Conservation (phyloP, 495 filamentous ascomycete genomes). For the Astrothelium subdiscretum region DNA sequence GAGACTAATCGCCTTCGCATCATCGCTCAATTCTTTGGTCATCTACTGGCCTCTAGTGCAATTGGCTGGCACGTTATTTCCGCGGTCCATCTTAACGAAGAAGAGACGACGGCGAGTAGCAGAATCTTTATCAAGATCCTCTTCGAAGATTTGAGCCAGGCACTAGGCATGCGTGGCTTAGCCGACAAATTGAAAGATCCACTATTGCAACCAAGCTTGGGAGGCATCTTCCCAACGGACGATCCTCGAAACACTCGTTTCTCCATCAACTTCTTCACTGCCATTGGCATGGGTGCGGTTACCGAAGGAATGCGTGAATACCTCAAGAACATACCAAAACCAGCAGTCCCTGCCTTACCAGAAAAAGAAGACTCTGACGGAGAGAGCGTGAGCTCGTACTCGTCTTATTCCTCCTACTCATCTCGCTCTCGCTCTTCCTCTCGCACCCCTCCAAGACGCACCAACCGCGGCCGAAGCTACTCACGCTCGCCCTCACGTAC, state of each 20-base stretch:
- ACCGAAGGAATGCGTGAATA: conserved; percentile 92
- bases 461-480: not conserved
- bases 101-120: conserved; percentile 88
- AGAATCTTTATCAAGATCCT: conserved; percentile 98
- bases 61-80: conserved; percentile 86
- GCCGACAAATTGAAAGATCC: conserved; percentile 66
- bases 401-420: conserved; percentile 24
- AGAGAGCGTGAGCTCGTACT: conserved; percentile 33
- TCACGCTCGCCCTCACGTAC: conserved; percentile 9
- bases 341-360: conserved; percentile 56
- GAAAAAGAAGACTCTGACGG: conserved; percentile 29
- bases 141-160: conserved; percentile 83
- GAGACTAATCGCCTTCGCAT: conserved; percentile 91
- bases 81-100: conserved; percentile 80
- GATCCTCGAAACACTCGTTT: conserved; percentile 85
- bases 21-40: conserved; percentile 88
- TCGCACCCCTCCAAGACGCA: conserved; percentile 4
- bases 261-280: conserved; percentile 98
- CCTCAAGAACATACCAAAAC: conserved; percentile 74
- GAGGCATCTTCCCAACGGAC: conserved; percentile 83
- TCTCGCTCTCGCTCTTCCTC: conserved; percentile 15
- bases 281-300: conserved; percentile 85
- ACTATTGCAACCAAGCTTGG: conserved; percentile 61
- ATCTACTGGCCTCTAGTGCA: conserved; percentile 75
- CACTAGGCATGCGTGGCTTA: conserved; percentile 70